A percentile compares a stretch with the other conserved stretches of the same genome.
phyloP scores from a whole-genome alignment of 257 asterid genomes.

The Cruciata laevipes region DNA sequence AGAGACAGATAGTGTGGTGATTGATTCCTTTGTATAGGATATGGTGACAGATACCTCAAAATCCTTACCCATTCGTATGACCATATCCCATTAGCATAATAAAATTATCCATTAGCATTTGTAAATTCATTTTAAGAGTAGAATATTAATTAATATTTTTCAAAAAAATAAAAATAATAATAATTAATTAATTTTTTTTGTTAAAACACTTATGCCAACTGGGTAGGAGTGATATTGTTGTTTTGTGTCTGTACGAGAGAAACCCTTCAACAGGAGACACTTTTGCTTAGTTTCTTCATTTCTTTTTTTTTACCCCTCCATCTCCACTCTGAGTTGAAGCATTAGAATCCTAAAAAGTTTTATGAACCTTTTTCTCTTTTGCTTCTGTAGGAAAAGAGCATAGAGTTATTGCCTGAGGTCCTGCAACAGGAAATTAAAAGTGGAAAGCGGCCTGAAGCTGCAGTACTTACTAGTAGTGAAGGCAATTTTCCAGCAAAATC shows the following conservation, averaged over 20 bases:
- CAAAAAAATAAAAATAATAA: too few relatives aligned
- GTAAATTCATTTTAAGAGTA: not conserved
- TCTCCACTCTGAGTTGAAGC: not conserved
- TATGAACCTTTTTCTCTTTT: slow-evolving; percentile 5
- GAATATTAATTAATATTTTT: not conserved
- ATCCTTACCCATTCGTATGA: too few relatives aligned
- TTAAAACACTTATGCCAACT: too few relatives aligned
- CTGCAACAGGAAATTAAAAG: slow-evolving; percentile 58
- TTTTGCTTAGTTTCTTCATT: not conserved
- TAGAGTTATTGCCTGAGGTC: slow-evolving; percentile 69
- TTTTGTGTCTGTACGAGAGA: not conserved
- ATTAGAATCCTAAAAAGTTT: not conserved
- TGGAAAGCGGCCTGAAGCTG: slow-evolving; percentile 52
- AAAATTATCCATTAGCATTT: too few relatives aligned
- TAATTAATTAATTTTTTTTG: too few relatives aligned
- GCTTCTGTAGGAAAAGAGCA: slow-evolving; percentile 56
- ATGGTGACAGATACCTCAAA: not conserved
- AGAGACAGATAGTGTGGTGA: not conserved
- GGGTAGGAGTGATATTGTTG: not conserved
- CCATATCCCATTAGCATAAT: too few relatives aligned
- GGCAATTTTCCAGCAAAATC: slow-evolving; percentile 26
- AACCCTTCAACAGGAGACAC: not conserved
- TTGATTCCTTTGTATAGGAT: not conserved
- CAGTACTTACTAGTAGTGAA: slow-evolving; percentile 19
- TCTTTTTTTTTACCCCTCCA: not conserved